phyloP scores from a whole-genome alignment of 1,284 basidiomycete genomes.

The Waitea zeae region DNA sequence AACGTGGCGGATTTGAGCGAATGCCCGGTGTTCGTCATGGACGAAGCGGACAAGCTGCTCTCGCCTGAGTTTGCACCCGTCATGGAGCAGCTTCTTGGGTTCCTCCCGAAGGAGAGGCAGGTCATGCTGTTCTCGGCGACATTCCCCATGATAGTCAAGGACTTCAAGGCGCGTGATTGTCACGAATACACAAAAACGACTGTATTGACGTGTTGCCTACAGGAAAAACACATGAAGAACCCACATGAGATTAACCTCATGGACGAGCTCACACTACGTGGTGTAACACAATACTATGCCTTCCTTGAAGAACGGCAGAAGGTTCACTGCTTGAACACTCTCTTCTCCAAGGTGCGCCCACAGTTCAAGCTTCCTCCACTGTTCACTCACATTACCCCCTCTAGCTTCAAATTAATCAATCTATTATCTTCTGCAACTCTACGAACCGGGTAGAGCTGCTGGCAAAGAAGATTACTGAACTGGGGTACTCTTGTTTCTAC shows the following conservation, averaged over 20 bases:
- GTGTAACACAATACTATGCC: slow-evolving; percentile 99
- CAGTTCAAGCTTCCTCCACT: slow-evolving; percentile 10
- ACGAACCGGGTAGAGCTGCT: slow-evolving; percentile 98
- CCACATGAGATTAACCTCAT: slow-evolving; percentile 99
- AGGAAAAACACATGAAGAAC: slow-evolving; percentile 96
- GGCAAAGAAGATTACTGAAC: slow-evolving; percentile 97
- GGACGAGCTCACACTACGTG: slow-evolving; percentile 97
- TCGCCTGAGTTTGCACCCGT: slow-evolving; percentile 97
- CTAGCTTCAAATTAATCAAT: slow-evolving; percentile 99
- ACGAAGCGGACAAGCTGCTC: slow-evolving; percentile 97
- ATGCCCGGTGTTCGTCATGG: slow-evolving; percentile 96
- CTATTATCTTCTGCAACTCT: slow-evolving; percentile 99
- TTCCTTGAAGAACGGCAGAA: slow-evolving; percentile 99
- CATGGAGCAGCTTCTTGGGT: slow-evolving; percentile 87
- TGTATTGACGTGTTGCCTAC: slow-evolving; percentile 5
- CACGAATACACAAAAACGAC: slow-evolving; percentile 1
- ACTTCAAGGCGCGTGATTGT: slow-evolving; percentile 67
- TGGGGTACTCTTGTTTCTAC: slow-evolving; percentile 99
- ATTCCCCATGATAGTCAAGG: slow-evolving; percentile 98
- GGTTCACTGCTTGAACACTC: slow-evolving; percentile 95
- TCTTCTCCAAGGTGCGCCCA: slow-evolving; percentile 84
- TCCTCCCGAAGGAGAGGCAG: slow-evolving; percentile 78
- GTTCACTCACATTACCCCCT: slow-evolving; percentile 8
- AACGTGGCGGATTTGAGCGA: slow-evolving; percentile 87
- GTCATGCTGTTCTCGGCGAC: slow-evolving; percentile 99